These are phyloP conservation scores for Aspergillus diversus DNA, from an alignment of 495 filamentous ascomycete genomes.

Conservation along the genomic window DNA sequence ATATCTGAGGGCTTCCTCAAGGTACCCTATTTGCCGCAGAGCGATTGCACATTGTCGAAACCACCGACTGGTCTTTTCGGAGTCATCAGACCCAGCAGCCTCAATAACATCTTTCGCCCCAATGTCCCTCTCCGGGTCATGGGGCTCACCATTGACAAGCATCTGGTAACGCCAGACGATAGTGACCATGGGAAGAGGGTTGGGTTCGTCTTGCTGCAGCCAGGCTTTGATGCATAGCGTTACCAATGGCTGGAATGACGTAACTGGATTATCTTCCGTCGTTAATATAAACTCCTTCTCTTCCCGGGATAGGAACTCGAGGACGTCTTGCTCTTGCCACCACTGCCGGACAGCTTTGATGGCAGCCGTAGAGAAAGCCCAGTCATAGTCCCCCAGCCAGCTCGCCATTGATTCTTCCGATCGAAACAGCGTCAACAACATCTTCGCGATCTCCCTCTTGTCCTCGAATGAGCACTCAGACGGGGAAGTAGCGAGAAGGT, in stretches of 20 bases:
- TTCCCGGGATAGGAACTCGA: slow-evolving; percentile 3
- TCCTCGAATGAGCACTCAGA: slow-evolving; percentile 12
- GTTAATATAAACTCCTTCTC: slow-evolving; percentile 2
- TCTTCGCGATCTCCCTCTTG: slow-evolving; percentile 8
- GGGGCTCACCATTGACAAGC: slow-evolving; percentile 7
- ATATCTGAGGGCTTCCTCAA: slow-evolving; percentile 5
- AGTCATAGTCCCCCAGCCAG: slow-evolving; percentile 6
- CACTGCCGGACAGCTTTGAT: slow-evolving; percentile 16
- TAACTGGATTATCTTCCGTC: slow-evolving; percentile 2
- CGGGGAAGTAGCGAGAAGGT: slow-evolving; percentile 2
- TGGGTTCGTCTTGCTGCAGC: slow-evolving; percentile 4
- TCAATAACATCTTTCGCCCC: slow-evolving; percentile 14
- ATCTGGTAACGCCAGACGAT: slow-evolving; percentile 9
- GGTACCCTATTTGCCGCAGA: slow-evolving; percentile 10
- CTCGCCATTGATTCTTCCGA: slow-evolving; percentile 3
- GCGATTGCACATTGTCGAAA: slow-evolving; percentile 13
- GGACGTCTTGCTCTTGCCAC: slow-evolving; percentile 9
- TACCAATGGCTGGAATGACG: slow-evolving; percentile 6
- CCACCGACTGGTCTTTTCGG: slow-evolving; percentile 10
- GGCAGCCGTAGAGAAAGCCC: neutral
- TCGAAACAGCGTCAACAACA: slow-evolving; percentile 9
- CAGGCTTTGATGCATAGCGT: slow-evolving; percentile 12
- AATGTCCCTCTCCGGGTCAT: neutral
- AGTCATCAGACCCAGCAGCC: slow-evolving; percentile 12
- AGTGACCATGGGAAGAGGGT: neutral